These are phyloP conservation scores for Phytophthora colocasiae DNA, from an alignment of 352 stramenopile species.

Conservation along the genomic window DNA sequence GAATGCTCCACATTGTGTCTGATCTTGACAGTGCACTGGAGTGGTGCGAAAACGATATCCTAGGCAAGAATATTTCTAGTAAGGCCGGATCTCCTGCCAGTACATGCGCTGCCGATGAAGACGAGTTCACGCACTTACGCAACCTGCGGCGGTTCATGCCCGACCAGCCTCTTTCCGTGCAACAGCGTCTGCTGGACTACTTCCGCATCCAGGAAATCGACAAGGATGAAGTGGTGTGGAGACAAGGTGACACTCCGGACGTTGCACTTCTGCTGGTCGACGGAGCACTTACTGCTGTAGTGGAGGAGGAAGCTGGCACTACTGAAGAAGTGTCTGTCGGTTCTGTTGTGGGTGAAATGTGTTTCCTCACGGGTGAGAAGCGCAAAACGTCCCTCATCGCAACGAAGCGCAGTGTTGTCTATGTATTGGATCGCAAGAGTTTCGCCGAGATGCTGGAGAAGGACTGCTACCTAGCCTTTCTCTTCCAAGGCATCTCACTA, in stretches of 20 bases:
- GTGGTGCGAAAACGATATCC: constrained; percentile 78
- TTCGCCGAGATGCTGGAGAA: constrained; percentile 72
- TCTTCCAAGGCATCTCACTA: constrained; percentile 79
- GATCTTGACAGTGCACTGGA: constrained; percentile 76
- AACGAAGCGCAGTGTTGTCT: constrained; percentile 65
- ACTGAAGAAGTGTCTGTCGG: constrained; percentile 75
- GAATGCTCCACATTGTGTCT: constrained; percentile 57
- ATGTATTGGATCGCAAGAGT: constrained; percentile 62
- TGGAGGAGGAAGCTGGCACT: constrained; percentile 83
- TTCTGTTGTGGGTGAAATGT: constrained; percentile 82
- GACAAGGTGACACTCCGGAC: constrained; percentile 65
- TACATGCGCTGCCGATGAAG: constrained; percentile 43
- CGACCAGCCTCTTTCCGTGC: constrained; percentile 63
- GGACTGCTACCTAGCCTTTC: constrained; percentile 72
- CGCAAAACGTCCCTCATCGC: constrained; percentile 81
- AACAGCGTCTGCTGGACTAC: constrained; percentile 77
- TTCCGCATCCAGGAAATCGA: constrained; percentile 72
- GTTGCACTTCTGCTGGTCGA: constrained; percentile 69
- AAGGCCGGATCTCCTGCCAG: constrained; percentile 25
- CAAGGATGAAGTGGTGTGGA: constrained; percentile 70
- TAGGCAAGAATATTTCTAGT: constrained; percentile 41
- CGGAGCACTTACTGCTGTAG: constrained; percentile 66
- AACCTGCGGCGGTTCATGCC: constrained; percentile 76
- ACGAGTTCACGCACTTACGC: constrained; percentile 61
- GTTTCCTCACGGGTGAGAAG: constrained; percentile 82